These are phyloP conservation scores for Paraleonurus japonicus DNA, from an alignment of 257 asterid genomes.

Conservation along the genomic window DNA sequence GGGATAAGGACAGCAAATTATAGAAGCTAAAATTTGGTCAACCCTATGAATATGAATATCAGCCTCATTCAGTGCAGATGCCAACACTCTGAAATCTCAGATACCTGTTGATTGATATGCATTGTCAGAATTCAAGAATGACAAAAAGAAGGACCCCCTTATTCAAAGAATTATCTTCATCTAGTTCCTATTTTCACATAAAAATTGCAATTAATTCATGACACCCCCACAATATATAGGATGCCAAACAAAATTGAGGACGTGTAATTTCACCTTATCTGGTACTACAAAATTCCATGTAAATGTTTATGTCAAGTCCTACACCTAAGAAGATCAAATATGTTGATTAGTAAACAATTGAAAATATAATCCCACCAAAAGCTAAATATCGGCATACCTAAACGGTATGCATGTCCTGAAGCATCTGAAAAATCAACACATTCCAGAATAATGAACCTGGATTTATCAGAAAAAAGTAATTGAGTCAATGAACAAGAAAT, in stretches of 20 bases:
- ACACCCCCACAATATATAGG: conserved; percentile 17
- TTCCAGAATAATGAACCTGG: conserved; percentile 81
- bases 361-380: neutral
- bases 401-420: conserved; percentile 76
- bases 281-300: conserved; percentile 84
- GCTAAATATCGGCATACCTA: conserved; percentile 48
- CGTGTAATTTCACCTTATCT: conserved; percentile 64
- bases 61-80: neutral
- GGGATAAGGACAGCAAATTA: neutral
- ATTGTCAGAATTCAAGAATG: conserved; percentile 12
- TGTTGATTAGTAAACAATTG: conserved; percentile 15
- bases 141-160: neutral
- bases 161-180: neutral
- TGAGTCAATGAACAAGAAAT: conserved; percentile 9
- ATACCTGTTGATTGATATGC: conserved; percentile 50
- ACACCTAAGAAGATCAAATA: conserved; percentile 57
- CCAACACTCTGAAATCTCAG: conserved; percentile 93
- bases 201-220: conserved; percentile 5
- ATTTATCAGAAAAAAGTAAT: conserved; percentile 27
- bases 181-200: neutral
- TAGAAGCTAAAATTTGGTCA: neutral
- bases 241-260: conserved; percentile 1
- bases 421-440: conserved; percentile 97
- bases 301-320: conserved; percentile 85
- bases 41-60: neutral